Evolutionary conservation across 805 yeast species (phyloP).

Genomic region (Ogataea methylovora): DNA sequence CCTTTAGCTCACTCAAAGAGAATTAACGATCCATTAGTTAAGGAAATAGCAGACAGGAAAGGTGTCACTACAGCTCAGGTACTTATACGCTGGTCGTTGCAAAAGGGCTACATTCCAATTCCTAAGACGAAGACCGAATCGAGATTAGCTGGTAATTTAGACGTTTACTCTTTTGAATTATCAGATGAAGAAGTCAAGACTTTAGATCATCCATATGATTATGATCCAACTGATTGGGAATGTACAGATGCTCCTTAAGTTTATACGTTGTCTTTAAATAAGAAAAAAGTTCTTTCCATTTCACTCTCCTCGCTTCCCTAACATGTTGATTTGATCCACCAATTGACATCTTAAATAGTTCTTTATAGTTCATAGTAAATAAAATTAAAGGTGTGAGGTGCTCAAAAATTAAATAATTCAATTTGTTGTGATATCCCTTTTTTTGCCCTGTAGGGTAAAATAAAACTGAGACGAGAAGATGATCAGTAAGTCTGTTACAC

Average conservation of each 20-base stretch:
- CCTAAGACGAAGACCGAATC: constrained; percentile 53
- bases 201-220: constrained; percentile 44
- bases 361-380: no score
- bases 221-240: constrained; percentile 76
- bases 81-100: constrained; percentile 64
- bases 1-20: constrained; percentile 63
- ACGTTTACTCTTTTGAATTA: constrained; percentile 43
- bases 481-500: no score
- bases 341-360: no score
- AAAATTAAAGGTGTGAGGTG: no score
- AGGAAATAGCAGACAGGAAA: constrained; percentile 39
- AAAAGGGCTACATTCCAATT: constrained; percentile 64
- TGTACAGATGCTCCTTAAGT: constrained; percentile 2
- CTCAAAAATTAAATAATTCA: no score
- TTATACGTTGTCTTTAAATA: background rate
- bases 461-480: no score
- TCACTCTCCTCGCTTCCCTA: no score
- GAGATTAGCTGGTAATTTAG: constrained; percentile 48
- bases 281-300: no score
- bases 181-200: constrained; percentile 30
- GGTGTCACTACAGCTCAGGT: constrained; percentile 53
- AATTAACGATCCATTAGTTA: constrained; percentile 46
- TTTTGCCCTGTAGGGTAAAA: no score
- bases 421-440: no score
- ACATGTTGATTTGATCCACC: no score